Evolutionary conservation across 805 yeast genomes (phyloP).

Genomic region (Hanseniaspora singularis): DNA sequence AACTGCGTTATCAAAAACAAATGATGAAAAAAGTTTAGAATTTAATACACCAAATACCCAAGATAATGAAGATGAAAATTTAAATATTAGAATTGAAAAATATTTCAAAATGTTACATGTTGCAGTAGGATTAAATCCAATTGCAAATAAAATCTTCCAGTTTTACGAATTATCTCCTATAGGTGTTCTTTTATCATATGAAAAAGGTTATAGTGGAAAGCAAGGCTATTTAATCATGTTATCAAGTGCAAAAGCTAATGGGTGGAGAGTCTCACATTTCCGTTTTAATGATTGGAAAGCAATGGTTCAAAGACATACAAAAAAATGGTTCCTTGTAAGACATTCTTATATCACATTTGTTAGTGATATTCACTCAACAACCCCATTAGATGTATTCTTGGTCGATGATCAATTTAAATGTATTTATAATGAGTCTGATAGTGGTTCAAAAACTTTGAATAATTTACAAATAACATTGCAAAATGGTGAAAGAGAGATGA

Average conservation of each 20-base stretch:
- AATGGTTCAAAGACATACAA: slow-evolving; percentile 82
- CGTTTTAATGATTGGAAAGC: slow-evolving; percentile 65
- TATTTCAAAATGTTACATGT: slow-evolving; percentile 55
- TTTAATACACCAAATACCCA: not conserved
- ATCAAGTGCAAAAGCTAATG: slow-evolving; percentile 75
- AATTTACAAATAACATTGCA: slow-evolving; percentile 48
- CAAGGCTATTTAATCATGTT: slow-evolving; percentile 77
- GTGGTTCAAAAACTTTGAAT: slow-evolving; percentile 29
- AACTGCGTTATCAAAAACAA: not conserved
- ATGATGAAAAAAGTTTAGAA: not conserved
- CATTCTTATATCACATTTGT: slow-evolving; percentile 77
- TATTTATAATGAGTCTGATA: slow-evolving; percentile 4
- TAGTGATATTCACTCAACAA: slow-evolving; percentile 71
- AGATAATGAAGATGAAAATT: slow-evolving; percentile 12
- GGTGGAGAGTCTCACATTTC: slow-evolving; percentile 92
- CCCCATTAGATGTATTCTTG: slow-evolving; percentile 80
- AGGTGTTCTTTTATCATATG: slow-evolving; percentile 71
- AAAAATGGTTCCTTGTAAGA: slow-evolving; percentile 83
- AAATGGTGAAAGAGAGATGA: slow-evolving; percentile 67
- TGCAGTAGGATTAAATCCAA: slow-evolving; percentile 58
- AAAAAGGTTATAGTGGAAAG: slow-evolving; percentile 69
- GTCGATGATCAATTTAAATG: slow-evolving; percentile 63
- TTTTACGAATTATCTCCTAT: slow-evolving; percentile 86
- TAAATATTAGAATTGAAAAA: slow-evolving; percentile 38
- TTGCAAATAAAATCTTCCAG: slow-evolving; percentile 68